These are phyloP conservation scores for Candida smagusa DNA, from an alignment of 1,139 yeast genomes.

Conservation along the genomic window DNA sequence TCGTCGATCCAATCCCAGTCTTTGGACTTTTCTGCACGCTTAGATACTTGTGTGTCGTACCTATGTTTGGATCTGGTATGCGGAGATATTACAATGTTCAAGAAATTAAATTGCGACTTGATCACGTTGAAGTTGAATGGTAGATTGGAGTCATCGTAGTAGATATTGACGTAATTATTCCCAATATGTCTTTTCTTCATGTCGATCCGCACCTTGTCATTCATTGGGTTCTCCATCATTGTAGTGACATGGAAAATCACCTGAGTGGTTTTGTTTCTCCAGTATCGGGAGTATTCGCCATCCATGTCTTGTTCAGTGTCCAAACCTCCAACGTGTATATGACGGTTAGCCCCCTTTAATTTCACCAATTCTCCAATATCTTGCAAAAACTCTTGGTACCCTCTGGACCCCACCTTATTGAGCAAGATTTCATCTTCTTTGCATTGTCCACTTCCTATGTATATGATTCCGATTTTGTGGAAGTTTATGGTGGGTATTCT, in stretches of 20 bases:
- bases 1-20: conserved; percentile 6
- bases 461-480: conserved; percentile 75
- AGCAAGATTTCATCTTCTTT: conserved; percentile 62
- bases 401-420: conserved; percentile 62
- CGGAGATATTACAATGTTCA: conserved; percentile 76
- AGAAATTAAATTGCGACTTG: conserved; percentile 76
- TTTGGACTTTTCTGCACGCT: not conserved
- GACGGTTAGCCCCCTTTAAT: conserved; percentile 47
- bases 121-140: conserved; percentile 71
- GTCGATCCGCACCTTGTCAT: conserved; percentile 42
- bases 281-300: conserved; percentile 72
- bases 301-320: conserved; percentile 67
- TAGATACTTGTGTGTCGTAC: conserved; percentile 1
- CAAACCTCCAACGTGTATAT: conserved; percentile 74
- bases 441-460: conserved; percentile 66
- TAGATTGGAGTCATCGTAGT: conserved; percentile 66
- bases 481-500: conserved; percentile 76
- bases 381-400: conserved; percentile 57
- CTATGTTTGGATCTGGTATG: conserved; percentile 27
- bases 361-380: conserved; percentile 58
- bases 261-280: conserved; percentile 72
- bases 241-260: conserved; percentile 77
- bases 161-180: conserved; percentile 76
- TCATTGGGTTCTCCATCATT: conserved; percentile 52
- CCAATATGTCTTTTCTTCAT: conserved; percentile 83